Conservation (phyloP, 192 early-diverging fungal species). For the Coemansia sp. region DNA sequence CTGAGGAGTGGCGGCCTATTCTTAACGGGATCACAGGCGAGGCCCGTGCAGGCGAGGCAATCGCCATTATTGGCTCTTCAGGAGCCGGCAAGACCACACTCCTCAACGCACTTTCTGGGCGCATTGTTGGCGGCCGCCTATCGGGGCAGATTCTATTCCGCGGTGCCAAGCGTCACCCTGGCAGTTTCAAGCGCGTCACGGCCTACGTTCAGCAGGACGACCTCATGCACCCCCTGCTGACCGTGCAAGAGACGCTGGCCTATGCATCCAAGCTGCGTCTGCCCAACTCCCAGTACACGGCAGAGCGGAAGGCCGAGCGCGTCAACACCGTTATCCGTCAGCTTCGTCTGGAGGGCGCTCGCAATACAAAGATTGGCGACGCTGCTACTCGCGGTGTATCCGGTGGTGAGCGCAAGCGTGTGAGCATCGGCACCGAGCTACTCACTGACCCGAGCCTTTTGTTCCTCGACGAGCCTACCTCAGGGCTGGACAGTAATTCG, state of each 20-base stretch:
- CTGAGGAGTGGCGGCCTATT: constrained; percentile 42
- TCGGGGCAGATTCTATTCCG: constrained; percentile 57
- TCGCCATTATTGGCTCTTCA: constrained; percentile 89
- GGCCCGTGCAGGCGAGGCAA: constrained; percentile 68
- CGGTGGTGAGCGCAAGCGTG: constrained; percentile 58
- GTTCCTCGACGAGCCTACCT: constrained; percentile 61
- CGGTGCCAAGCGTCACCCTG: constrained; percentile 49
- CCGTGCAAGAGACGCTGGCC: constrained; percentile 73
- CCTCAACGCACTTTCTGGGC: constrained; percentile 77
- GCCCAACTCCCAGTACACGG: constrained; percentile 53
- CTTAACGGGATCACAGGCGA: constrained; percentile 71
- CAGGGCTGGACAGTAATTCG: constrained; percentile 70
- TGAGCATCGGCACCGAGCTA: constrained; percentile 52
- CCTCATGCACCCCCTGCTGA: constrained; percentile 60
- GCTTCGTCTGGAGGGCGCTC: constrained; percentile 63
- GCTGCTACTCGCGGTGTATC: constrained; percentile 53
- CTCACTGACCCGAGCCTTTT: constrained; percentile 57
- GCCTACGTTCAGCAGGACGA: constrained; percentile 59
- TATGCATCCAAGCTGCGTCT: constrained; percentile 77
- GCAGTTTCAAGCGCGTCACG: constrained; percentile 49
- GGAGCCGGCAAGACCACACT: constrained; percentile 90
- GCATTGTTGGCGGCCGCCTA: constrained; percentile 58
- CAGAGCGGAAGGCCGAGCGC: constrained; percentile 53
- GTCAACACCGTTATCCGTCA: constrained; percentile 66
- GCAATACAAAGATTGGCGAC: constrained; percentile 58